Evolutionary conservation across 805 yeast genomes (phyloP).

Genomic region (Komagataella phaffii): DNA sequence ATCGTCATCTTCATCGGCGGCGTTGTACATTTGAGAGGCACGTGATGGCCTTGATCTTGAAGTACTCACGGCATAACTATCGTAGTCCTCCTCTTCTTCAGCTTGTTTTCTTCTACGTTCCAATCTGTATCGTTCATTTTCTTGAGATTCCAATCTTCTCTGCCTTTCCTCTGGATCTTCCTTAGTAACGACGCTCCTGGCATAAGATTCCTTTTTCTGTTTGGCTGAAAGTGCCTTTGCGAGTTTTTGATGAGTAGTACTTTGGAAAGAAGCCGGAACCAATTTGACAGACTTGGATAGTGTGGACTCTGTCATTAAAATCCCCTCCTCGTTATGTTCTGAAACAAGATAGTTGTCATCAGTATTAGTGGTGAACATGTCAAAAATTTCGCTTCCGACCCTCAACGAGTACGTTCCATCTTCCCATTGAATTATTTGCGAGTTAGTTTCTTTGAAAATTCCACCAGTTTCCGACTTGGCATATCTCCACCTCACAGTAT

Average conservation of each 20-base stretch:
- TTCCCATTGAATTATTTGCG: conserved; percentile 86
- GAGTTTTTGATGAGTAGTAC: conserved; percentile 68
- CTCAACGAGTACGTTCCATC: conserved; percentile 84
- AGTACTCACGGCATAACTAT: background rate
- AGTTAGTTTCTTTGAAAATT: conserved; percentile 74
- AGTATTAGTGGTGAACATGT: conserved; percentile 49
- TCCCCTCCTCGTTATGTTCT: conserved; percentile 57
- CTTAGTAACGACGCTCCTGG: conserved; percentile 28
- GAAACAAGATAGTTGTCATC: conserved; percentile 62
- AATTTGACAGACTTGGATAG: conserved; percentile 57
- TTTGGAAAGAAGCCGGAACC: conserved; percentile 82
- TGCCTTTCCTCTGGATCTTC: conserved; percentile 64
- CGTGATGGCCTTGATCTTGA: background rate
- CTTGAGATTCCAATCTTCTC: conserved; percentile 53
- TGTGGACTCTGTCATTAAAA: conserved; percentile 55
- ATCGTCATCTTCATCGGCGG: conserved; percentile 29
- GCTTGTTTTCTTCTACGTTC: conserved; percentile 10
- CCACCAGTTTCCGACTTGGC: conserved; percentile 59
- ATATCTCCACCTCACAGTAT: conserved; percentile 91
- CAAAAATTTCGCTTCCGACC: conserved; percentile 80
- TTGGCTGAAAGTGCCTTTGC: conserved; percentile 53
- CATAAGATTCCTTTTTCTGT: conserved; percentile 27
- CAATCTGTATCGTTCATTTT: conserved; percentile 44
- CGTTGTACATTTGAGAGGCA: conserved; percentile 18
- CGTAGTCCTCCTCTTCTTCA: background rate